A percentile compares a stretch with the other conserved stretches of the same genome.
phyloP scores from a whole-genome alignment of 1,139 yeast species.

The Protomyces macrosporus region DNA sequence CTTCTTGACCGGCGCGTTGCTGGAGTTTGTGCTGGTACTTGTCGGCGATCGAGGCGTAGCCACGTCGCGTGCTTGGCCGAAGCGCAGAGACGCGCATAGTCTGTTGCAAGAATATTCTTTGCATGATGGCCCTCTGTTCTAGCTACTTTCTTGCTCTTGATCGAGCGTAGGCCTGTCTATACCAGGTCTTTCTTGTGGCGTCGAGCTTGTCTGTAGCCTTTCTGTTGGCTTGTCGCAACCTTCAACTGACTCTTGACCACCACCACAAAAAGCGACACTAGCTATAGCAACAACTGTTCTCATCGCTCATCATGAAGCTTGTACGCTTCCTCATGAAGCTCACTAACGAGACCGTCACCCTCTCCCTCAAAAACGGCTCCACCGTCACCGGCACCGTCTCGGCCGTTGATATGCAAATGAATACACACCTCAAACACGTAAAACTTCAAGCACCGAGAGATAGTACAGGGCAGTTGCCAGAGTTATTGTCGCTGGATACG shows the following conservation, averaged over 20 bases:
- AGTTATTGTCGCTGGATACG: constrained; percentile 53
- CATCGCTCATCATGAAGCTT: constrained; percentile 23
- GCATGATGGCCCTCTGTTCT: too few relatives aligned
- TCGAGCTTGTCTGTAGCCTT: too few relatives aligned
- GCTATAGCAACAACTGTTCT: background rate
- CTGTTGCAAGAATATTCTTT: too few relatives aligned
- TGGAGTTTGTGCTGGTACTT: constrained; percentile 46
- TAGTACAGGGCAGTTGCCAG: constrained; percentile 57
- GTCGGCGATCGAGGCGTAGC: constrained; percentile 19
- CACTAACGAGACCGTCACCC: constrained; percentile 80
- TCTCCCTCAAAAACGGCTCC: constrained; percentile 85
- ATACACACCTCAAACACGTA: constrained; percentile 75
- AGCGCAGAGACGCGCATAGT: too few relatives aligned
- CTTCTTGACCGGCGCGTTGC: constrained; percentile 42
- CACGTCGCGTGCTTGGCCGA: too few relatives aligned
- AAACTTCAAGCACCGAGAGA: constrained; percentile 56
- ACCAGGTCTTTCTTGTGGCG: too few relatives aligned
- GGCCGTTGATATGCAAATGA: constrained; percentile 89
- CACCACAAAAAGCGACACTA: background rate
- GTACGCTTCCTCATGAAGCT: constrained; percentile 69
- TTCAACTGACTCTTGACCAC: too few relatives aligned
- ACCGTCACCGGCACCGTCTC: constrained; percentile 64
- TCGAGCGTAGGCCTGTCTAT: too few relatives aligned
- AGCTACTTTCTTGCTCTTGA: too few relatives aligned
- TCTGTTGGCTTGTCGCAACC: too few relatives aligned